Evolutionary conservation across 805 yeast species (phyloP).

Genomic region (Ascoidea asiatica): DNA sequence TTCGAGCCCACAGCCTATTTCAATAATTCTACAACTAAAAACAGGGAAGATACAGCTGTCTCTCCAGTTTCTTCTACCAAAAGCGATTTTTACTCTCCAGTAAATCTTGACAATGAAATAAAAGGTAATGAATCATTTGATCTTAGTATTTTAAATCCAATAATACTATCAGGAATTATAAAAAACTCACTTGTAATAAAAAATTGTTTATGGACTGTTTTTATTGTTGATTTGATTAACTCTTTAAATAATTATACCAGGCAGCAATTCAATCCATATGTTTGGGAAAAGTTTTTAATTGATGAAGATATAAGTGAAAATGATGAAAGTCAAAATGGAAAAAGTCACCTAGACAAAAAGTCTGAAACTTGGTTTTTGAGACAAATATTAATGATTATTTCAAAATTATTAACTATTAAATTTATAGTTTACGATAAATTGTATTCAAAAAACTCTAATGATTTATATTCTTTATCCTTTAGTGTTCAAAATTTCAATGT

Average conservation of each 20-base stretch:
- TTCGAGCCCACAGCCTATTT: too few relatives aligned
- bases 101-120: not conserved
- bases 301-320: not conserved
- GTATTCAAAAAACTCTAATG: not conserved
- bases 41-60: not conserved
- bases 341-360: not conserved
- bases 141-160: not conserved
- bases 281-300: not conserved
- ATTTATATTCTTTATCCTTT: not conserved
- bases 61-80: too few relatives aligned
- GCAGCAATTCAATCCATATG: not conserved
- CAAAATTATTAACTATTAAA: not conserved
- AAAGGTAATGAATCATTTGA: not conserved
- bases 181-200: not conserved
- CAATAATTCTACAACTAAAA: not conserved
- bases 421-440: not conserved
- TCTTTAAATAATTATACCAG: not conserved
- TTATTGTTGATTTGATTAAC: not conserved
- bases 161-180: not conserved
- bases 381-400: not conserved
- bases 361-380: slow-evolving; percentile 1
- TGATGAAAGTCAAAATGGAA: not conserved
- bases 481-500: not conserved
- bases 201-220: not conserved
- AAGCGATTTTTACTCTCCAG: not conserved